Base-by-base conservation (phyloP, 139 green algal genomes). In the Haematococcus lacustris region DNA sequence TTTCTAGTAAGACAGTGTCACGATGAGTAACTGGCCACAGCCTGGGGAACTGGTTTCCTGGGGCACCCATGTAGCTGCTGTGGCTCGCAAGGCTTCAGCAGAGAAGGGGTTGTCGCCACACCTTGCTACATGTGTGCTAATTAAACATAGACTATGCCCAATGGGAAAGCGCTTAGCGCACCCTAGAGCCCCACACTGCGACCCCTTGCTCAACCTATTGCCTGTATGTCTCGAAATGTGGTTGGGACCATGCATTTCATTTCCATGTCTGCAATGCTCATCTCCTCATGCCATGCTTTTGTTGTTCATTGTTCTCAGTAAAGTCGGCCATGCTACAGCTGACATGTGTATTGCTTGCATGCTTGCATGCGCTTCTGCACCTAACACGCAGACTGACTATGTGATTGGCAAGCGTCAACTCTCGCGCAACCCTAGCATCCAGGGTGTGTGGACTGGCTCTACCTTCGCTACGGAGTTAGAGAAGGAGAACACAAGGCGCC, bases 361-460 rank as follows among this genome's bases (percentile, higher is more conserved):
- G 9, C 33, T 26, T 63, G 9, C 53, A 25, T 63, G 53, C 3
- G 33, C 47, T 57, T 63, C 53, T 63, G 53, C 4, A 37, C 32
- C 53, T 37, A 25, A 63, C 53, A 63, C 53, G 33, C 7, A 26
- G 3, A 63, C 7, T 37, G 26, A 63, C 6, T 37, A 3, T 33
- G 26, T 37, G 4, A 63, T 21, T 57, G 33, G 53, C 17, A 63
- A 63, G 17, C 53, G 53, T 28, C 53, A 63, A n/a, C 53, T 63
- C 53, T 63, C 53, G 9, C 53, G 53, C 26, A 63, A 63, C 53
- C 53, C 53, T n/a, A 63, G 53, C 17, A 63, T 63, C 7, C 53
- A 63, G 33, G 53, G 53, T 3, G 33, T 63, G 53, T 63, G 53
- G 53, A 33, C 7, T n/a, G 26, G 26, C 4, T 13, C 9, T 6